Evolutionary conservation across 495 filamentous ascomycete genomes (phyloP).

Genomic region (Darksidea phi): DNA sequence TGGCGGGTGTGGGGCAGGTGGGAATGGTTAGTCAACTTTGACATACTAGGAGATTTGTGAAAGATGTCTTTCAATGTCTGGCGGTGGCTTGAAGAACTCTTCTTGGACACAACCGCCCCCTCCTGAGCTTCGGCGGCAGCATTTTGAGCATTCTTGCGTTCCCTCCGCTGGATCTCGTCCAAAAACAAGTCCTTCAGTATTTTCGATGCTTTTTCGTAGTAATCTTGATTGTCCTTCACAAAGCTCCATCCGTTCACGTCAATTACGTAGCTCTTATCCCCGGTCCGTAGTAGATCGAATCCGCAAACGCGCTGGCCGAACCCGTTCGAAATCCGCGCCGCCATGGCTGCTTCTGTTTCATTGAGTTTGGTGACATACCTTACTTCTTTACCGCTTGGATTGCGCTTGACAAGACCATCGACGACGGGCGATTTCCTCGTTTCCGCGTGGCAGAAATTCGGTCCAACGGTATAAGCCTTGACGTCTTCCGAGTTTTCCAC

Average conservation of each 20-base stretch:
- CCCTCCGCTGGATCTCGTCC: conserved; percentile 62
- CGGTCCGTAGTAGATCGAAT: conserved; percentile 88
- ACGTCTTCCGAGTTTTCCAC: conserved; percentile 97
- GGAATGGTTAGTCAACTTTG: conserved; percentile 54
- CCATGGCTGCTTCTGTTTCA: conserved; percentile 79
- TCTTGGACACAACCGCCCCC: conserved; percentile 39
- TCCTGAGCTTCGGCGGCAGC: conserved; percentile 26
- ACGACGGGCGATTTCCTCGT: conserved; percentile 96
- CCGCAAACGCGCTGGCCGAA: conserved; percentile 97
- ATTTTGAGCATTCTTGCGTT: conserved; percentile 43
- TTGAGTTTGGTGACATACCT: conserved; percentile 86
- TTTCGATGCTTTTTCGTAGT: conserved; percentile 85
- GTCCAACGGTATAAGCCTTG: conserved; percentile 96
- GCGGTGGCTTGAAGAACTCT: conserved; percentile 44
- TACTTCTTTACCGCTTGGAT: conserved; percentile 95
- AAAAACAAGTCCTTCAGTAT: conserved; percentile 87
- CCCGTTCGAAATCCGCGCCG: conserved; percentile 81
- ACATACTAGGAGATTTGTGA: conserved; percentile 62
- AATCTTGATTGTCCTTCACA: conserved; percentile 98
- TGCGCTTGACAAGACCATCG: conserved; percentile 90
- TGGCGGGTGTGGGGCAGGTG: conserved; percentile 34
- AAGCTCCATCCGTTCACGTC: conserved; percentile 99
- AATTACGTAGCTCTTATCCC: conserved; percentile 91
- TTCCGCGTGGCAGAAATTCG: conserved; percentile 92
- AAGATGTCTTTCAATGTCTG: conserved; percentile 51